Base-by-base conservation (phyloP, 106 monocot genomes). In the Triglochin maritima region DNA sequence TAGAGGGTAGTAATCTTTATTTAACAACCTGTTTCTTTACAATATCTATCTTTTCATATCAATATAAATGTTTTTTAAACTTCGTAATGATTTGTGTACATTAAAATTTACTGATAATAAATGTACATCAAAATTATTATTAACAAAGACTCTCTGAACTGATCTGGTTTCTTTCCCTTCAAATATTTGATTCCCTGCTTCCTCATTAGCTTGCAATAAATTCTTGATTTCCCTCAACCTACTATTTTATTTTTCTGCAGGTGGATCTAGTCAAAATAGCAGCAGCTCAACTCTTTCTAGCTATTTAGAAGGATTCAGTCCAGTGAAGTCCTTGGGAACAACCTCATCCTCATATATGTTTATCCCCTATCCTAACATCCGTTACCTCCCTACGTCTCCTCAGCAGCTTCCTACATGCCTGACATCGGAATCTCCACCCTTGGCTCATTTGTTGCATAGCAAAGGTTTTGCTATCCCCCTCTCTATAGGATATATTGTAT, bases 371-470 rank as follows among this genome's bases (percentile, higher is more conserved):
- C 85, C 86, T 7, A 77, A 72, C 46, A 71, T 88, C 57, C 79
- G 80, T 8, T 80, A 65, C 57, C 78, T 96, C 14, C 76, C 90
- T 58, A 58, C 91, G 11, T 41, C 73, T 7, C 83, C 90, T 10
- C 17, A 84, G 44, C 96, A 91, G 63, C 84, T 96, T 8, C 96
- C 91, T 0, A 86, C 88, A 13, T 88, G 85, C 80, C 83, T 91
- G 47, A 96, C 96, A 16, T 90, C 91, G 0, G 87, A 91, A 59
- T 91, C 87, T 57, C 96, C 96, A 6, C 88, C 91, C 1, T 77
- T 96, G 17, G 91, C 96, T 15, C 96, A 96, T 75, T 79, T 96
- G 9, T 60, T 96, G 45, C 91, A 96, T 69, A 96, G 96, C 76
- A 91, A 91, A 72, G 96, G 91, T 2, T 79, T 77, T 60, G 91